Evolutionary conservation across 2,329 filamentous ascomycete genomes (phyloP), one percentile per base, ranked within the genome.

Genomic region (Didymella exigua): DNA sequence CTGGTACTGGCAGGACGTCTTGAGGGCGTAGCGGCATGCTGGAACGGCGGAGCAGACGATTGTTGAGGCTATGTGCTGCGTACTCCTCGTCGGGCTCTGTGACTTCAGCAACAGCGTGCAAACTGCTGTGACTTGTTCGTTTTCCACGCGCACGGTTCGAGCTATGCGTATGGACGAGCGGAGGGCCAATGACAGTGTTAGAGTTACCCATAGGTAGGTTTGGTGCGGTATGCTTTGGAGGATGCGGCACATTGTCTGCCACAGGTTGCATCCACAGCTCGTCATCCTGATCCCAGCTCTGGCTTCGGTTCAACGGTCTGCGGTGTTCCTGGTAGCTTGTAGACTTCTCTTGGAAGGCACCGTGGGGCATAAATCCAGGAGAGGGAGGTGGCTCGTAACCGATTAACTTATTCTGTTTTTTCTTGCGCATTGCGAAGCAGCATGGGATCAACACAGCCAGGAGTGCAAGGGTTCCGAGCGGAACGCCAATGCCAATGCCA

Each of bases 381-480:
- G 72, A 73, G 2, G 69, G 69, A 5, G 72, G 71, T 1, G 69
- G 69, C 16, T 68, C 58, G 11, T 66, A 68, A 16, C 68, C 69
- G 37, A 65, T 58, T 13, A 62, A 47, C 14, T 50, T 56, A 10
- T 61, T 62, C 41, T 62, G 64, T 19, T 54, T 60, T 18, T 63
- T 66, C 14, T 68, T 67, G 7, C 71, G 68, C n/a, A 59, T 50
- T 5, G 71, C 48, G 34, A 66, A 54, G 55, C 68, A 72, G 45
- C 65, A 70, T 34, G 47, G 66, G 7, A 74, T 49, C 0, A 64
- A 16, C 2, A 70, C 19, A 23, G 65, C 66, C 0, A 63, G 63
- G 19, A 88, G 81, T 37, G 82, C 83, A 2, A 87, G 71, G 2
- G 86, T 79, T 1, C 82, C 84, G 16, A 87, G 75, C 2, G 85